phyloP scores from a whole-genome alignment of 1,284 basidiomycete species.

The Trichosporon coremiiforme region DNA sequence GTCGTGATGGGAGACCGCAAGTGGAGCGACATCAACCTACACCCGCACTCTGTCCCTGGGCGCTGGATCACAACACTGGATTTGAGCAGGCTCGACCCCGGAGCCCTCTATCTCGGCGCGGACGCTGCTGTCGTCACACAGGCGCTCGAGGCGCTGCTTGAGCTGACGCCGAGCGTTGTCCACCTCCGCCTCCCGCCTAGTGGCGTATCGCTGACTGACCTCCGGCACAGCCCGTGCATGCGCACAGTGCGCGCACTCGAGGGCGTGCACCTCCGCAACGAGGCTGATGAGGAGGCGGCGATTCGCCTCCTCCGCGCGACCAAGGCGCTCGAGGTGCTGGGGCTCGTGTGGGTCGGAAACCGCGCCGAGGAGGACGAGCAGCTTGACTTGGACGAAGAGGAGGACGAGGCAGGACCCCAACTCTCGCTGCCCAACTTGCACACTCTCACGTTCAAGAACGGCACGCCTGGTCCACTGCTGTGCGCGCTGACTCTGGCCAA shows the following conservation, averaged over 20 bases:
- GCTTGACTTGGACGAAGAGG: conserved; percentile 7
- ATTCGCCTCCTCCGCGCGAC: conserved; percentile 63
- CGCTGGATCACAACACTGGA: conserved; percentile 76
- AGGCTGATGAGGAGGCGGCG: conserved; percentile 53
- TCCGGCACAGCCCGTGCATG: conserved; percentile 57
- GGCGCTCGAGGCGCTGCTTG: conserved; percentile 60
- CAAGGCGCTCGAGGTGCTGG: conserved; percentile 66
- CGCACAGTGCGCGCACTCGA: conserved; percentile 62
- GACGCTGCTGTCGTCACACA: conserved; percentile 59
- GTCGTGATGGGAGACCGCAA: conserved; percentile 68
- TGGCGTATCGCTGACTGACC: conserved; percentile 58
- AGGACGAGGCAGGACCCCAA: neutral
- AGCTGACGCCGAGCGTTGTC: conserved; percentile 69
- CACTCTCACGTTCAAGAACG: conserved; percentile 67
- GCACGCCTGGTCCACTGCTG: conserved; percentile 68
- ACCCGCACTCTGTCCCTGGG: conserved; percentile 78
- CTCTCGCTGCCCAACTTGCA: conserved; percentile 63
- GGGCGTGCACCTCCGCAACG: conserved; percentile 59
- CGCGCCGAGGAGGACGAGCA: conserved; percentile 16
- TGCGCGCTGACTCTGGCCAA: conserved; percentile 64
- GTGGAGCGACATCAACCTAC: conserved; percentile 82
- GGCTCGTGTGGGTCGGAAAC: conserved; percentile 64
- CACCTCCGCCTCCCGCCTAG: conserved; percentile 66
- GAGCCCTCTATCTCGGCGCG: conserved; percentile 61
- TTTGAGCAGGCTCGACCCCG: conserved; percentile 64